These are phyloP conservation scores for Rosa rugosa DNA, from an alignment of 306 rosid species.

Conservation along the genomic window DNA sequence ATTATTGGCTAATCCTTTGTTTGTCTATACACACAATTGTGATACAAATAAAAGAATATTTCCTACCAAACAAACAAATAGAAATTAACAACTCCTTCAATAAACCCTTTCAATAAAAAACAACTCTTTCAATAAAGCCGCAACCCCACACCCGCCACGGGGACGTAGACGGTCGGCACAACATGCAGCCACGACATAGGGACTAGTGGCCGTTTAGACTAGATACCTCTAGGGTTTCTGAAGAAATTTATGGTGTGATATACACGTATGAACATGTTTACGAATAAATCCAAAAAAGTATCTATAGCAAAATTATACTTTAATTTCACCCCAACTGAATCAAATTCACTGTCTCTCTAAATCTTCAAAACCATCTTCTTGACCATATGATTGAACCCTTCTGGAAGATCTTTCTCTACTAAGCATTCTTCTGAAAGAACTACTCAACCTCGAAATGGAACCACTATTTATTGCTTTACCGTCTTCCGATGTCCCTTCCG, in stretches of 20 bases:
- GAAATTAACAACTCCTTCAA: too few species aligned
- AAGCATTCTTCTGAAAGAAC: slow-evolving; percentile 56
- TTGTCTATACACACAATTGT: too few species aligned
- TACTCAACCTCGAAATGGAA: slow-evolving; percentile 41
- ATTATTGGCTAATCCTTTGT: too few species aligned
- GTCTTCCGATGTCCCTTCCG: slow-evolving; percentile 37
- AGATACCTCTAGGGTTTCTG: not conserved
- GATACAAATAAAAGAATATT: too few species aligned
- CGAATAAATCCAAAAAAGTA: not conserved
- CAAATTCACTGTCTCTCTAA: slow-evolving; percentile 51
- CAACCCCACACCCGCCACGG: too few species aligned
- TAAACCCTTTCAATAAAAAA: too few species aligned
- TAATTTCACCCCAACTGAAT: not conserved
- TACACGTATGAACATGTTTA: not conserved
- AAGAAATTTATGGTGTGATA: not conserved
- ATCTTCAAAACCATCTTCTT: slow-evolving; percentile 34
- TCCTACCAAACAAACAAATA: too few species aligned
- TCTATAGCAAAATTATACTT: not conserved
- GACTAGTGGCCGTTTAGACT: not conserved
- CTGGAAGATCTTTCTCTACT: slow-evolving; percentile 47
- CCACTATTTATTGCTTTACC: slow-evolving; percentile 24
- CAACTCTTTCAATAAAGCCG: too few species aligned
- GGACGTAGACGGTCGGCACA: not conserved
- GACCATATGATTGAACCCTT: slow-evolving; percentile 36
- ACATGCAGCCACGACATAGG: too few species aligned